These are phyloP conservation scores for Sisymbrium irio DNA, from an alignment of 345 rosid species.

Conservation along the genomic window DNA sequence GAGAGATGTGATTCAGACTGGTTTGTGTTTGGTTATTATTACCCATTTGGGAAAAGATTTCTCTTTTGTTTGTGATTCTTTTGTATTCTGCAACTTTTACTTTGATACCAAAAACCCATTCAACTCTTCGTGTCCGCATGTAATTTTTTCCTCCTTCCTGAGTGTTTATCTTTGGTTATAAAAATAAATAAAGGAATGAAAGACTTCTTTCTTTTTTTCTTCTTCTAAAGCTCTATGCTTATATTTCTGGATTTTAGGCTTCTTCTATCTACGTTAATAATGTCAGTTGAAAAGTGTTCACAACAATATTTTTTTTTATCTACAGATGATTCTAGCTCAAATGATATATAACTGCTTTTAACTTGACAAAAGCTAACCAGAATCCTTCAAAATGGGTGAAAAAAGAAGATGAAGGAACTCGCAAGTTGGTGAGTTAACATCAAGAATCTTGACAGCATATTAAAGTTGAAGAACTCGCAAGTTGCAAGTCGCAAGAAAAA, in stretches of 20 bases:
- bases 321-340: too few species aligned
- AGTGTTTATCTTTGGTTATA: conserved; percentile 18
- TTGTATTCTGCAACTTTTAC: conserved; percentile 26
- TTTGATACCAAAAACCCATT: conserved; percentile 13
- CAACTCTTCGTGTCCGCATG: conserved; percentile 2
- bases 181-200: conserved; percentile 15
- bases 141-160: background rate
- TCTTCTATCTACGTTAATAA: background rate
- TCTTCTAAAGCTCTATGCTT: background rate
- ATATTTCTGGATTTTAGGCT: background rate
- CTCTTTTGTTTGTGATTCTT: conserved; percentile 25
- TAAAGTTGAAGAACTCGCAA: too few species aligned
- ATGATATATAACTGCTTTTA: too few species aligned
- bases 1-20: conserved; percentile 15
- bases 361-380: too few species aligned
- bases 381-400: too few species aligned
- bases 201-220: background rate
- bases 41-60: conserved; percentile 22
- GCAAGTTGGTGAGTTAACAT: too few species aligned
- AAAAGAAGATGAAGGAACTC: too few species aligned
- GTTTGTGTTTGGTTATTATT: conserved; percentile 30
- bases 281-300: background rate
- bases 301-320: background rate
- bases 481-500: too few species aligned
- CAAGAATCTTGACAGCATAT: too few species aligned